Percentiles rank a stretch among this genome's conserved stretches.
phyloP scores from a whole-genome alignment of 768 basidiomycete genomes.

The Lentinula boryana region DNA sequence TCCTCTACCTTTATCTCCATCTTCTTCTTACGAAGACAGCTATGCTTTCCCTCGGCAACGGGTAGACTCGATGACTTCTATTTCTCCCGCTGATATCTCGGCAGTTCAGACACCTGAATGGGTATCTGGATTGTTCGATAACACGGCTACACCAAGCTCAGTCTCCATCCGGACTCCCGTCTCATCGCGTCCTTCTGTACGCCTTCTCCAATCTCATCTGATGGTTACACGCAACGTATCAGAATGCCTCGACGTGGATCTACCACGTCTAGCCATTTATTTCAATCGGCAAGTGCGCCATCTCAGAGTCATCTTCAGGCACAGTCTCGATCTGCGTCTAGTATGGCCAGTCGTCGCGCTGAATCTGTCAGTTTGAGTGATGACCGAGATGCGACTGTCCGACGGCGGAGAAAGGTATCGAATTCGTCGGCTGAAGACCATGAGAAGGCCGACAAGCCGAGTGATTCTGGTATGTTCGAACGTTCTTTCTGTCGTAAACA shows the following conservation, averaged over 20 bases:
- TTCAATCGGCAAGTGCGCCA: constrained; percentile 71
- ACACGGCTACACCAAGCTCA: constrained; percentile 21
- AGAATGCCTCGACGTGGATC: constrained; percentile 40
- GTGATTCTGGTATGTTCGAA: constrained; percentile 40
- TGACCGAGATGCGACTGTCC: constrained; percentile 61
- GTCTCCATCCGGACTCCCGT: constrained; percentile 36
- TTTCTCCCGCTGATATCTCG: constrained; percentile 55
- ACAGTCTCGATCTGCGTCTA: constrained; percentile 35
- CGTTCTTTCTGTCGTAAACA: constrained; percentile 5
- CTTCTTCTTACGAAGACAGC: constrained; percentile 46
- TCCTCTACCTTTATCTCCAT: constrained; percentile 55
- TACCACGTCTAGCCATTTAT: constrained; percentile 46
- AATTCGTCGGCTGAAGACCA: constrained; percentile 30
- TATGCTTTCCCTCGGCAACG: constrained; percentile 29
- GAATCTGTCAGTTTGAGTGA: constrained; percentile 57
- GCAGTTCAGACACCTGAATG: constrained; percentile 50
- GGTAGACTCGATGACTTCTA: constrained; percentile 48
- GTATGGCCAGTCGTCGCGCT: constrained; percentile 54
- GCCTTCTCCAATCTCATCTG: constrained; percentile 39
- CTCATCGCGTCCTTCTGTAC: constrained; percentile 35
- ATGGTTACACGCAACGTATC: constrained; percentile 28
- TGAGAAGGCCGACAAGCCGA: constrained; percentile 26
- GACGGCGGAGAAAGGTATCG: constrained; percentile 46
- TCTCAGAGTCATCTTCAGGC: constrained; percentile 42
- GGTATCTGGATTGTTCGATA: constrained; percentile 64